Conservation (phyloP, 345 rosid genomes). For the Microcos paniculata region DNA sequence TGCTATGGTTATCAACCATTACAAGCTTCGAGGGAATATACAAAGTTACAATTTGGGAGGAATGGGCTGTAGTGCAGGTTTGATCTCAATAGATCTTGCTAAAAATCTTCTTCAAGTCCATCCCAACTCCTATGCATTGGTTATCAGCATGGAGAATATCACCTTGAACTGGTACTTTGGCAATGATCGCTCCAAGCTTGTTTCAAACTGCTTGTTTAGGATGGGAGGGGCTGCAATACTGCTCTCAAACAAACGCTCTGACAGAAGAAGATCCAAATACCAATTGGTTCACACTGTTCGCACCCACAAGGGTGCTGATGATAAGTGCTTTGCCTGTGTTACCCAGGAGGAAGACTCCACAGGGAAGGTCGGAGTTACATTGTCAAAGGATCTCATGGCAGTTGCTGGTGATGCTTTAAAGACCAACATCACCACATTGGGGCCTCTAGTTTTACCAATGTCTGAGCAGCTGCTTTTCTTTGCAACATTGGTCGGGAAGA, state of each 20-base stretch:
- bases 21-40: constrained; percentile 48
- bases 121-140: constrained; percentile 51
- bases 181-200: constrained; percentile 49
- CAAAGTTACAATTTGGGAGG: constrained; percentile 54
- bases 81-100: constrained; percentile 55
- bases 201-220: constrained; percentile 56
- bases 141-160: constrained; percentile 55
- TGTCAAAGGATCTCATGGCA: constrained; percentile 59
- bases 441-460: constrained; percentile 56
- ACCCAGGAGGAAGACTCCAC: constrained; percentile 46
- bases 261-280: constrained; percentile 40
- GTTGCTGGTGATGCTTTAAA: constrained; percentile 66
- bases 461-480: constrained; percentile 52
- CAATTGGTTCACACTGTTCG: constrained; percentile 49
- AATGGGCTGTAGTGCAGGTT: constrained; percentile 72
- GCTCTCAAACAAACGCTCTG: constrained; percentile 43
- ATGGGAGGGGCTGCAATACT: constrained; percentile 62
- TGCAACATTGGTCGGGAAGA: constrained; percentile 42
- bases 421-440: constrained; percentile 70
- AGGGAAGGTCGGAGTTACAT: constrained; percentile 43
- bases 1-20: constrained; percentile 50
- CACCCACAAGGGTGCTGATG: constrained; percentile 58
- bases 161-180: constrained; percentile 59
- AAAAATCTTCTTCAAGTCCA: constrained; percentile 48
- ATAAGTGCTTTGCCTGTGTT: constrained; percentile 45